Base-by-base conservation (phyloP, 441 rosid genomes). In the Raphanus hybrid region DNA sequence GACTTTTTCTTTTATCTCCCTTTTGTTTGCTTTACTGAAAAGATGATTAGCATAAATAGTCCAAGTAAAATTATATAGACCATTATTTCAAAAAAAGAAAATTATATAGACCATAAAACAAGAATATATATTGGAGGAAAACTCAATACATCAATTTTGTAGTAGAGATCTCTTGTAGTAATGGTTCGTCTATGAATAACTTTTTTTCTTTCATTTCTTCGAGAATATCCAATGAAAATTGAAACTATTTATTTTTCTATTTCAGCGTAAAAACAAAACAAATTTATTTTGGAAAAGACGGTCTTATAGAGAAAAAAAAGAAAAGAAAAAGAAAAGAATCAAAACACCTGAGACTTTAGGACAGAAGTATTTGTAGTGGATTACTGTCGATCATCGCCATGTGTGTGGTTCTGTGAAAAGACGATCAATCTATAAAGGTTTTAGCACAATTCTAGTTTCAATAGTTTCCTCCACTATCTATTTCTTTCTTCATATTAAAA, bases 311-410 rank as follows among this genome's bases (percentile, higher is more conserved):
- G 8, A 11, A 1, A 59, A 2, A 8, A 39, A 70, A 1, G 34
- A 29, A 5, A 35, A 20, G 10, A 1, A 48, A 60, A 67, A 26
- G 18, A 48, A 58, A 70, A 29, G 61, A 66, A 61, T 12, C 7
- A 50, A 76, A 75, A 67, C 83, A 80, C 80, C 83, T 80, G 82
- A 76, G 81, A 82, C 78, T 84, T 85, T 69, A 57, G 75, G 83
- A 75, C 73, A 64, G 63, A 74, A 76, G 74, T 57, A 41, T 65
- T n/a, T 34, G 52, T 83, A 62, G 64, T 78, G 81, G 81, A 61
- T 37, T 69, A 43, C 72, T 79, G 73, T 54, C 62, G 32, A 16
- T 15, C 4, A 1, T 61, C 68, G 74, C 79, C 72, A 73, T 80
- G 82, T 52, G 77, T 78, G 73, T 73, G 84, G 75, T 69, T 81